A percentile compares a stretch with the other conserved stretches of the same genome.
Conservation (phyloP, 192 early-diverging fungal genomes). For the Nowakowskiella sp. region DNA sequence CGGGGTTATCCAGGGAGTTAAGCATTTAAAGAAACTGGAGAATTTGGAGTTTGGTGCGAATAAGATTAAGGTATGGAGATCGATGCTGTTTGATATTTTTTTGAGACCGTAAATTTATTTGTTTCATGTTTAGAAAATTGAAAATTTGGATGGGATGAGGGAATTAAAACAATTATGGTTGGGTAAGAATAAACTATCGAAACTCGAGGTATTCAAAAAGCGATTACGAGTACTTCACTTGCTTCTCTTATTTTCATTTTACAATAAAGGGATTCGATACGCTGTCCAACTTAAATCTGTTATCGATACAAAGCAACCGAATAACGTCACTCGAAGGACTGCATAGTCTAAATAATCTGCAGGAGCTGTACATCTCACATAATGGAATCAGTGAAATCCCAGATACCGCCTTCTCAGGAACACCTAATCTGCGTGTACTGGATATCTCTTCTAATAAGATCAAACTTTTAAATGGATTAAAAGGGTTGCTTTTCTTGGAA, state of each 20-base stretch:
- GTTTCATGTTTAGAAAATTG: constrained; percentile 51
- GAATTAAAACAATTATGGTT: constrained; percentile 86
- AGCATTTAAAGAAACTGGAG: constrained; percentile 52
- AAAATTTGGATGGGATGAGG: constrained; percentile 69
- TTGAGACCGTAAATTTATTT: too few species aligned
- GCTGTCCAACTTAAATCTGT: constrained; percentile 43
- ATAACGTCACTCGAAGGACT: constrained; percentile 69
- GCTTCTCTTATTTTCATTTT: constrained; percentile 4
- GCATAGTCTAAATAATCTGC: constrained; percentile 57
- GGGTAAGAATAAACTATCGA: constrained; percentile 94
- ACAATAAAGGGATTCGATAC: neutral
- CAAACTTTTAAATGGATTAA: constrained; percentile 61
- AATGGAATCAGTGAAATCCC: constrained; percentile 75
- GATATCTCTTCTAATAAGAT: constrained; percentile 83
- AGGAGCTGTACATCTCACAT: constrained; percentile 89
- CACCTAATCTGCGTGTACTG: constrained; percentile 63
- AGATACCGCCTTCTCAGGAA: constrained; percentile 74
- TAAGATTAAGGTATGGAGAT: constrained; percentile 63
- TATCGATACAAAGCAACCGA: constrained; percentile 70
- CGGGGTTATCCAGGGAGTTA: constrained; percentile 68
- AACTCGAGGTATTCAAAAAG: constrained; percentile 52
- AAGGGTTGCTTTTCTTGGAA: constrained; percentile 58
- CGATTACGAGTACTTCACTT: too few species aligned
- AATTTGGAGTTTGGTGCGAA: constrained; percentile 95
- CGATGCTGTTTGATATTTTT: neutral